Evolutionary conservation across 1,284 basidiomycete genomes (phyloP), one percentile per base, ranked within the genome.

Genomic region (Moesziomyces sp.): DNA sequence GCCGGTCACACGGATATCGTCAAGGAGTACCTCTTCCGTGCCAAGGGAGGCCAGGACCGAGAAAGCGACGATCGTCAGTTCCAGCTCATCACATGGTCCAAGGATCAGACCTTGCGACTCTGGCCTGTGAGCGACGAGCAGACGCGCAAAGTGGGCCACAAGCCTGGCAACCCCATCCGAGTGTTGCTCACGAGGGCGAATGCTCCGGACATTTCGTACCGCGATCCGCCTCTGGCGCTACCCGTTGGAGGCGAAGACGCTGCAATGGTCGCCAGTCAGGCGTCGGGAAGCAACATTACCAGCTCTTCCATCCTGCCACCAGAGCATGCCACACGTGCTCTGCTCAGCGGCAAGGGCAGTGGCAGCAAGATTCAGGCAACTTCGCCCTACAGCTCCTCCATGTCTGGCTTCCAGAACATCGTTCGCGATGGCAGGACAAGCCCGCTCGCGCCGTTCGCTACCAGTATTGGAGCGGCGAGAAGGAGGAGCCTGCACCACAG

Each of bases 11-110:
- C 89, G 0, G 94, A 97, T 78, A 92, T 94, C 5, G 96, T 98
- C 40, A 97, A 97, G 79, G 96, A 99, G 85, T 99, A 97, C 80
- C 94, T 99, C 2, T 98, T 97, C 94, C 87, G 97, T 61, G 89
- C 88, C 0, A 81, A 86, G 52, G 89, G 89, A 46, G 86, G 86
- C 0, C 76, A 85, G 13, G 85, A 87, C 35, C 35, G 57, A 10
- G 55, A 58, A 3, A 46, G 52, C 48, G 82, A 83, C 24, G 79
- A 83, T 49, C 70, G 82, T n/a, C 66, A 69, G 21, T 83, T 80
- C 61, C 82, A 84, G 73, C 78, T 99, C 3, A 93, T 99, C 52
- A 98, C 95, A 0, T 98, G 95, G 96, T 93, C 93, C 2, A 96
- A 95, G 84, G 97, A 98, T 81, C 89, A 93, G 46, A 96, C 92